Conservation (phyloP, 2,329 filamentous ascomycete species). For the Shiraia sp. region DNA sequence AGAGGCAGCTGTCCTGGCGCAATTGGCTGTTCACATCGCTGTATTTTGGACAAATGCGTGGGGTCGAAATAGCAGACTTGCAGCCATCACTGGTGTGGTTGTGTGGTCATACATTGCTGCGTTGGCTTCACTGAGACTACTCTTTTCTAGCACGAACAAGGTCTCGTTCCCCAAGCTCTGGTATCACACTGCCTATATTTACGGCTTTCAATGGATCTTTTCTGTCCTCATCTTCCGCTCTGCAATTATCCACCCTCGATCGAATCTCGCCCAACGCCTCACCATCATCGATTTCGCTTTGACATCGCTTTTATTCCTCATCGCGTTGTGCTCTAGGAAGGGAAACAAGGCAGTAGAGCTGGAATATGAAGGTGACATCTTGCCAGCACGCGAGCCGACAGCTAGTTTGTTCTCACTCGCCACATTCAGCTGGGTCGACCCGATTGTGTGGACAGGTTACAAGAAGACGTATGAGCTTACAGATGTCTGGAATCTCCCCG, state of each 20-base stretch:
- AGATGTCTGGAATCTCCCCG: slow-evolving; percentile 89
- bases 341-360: slow-evolving; percentile 88
- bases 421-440: slow-evolving; percentile 89
- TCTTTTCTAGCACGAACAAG: slow-evolving; percentile 63
- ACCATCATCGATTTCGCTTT: slow-evolving; percentile 75
- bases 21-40: slow-evolving; percentile 70
- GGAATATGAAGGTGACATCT: slow-evolving; percentile 85
- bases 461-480: slow-evolving; percentile 78
- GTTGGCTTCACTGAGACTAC: slow-evolving; percentile 72
- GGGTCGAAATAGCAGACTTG: slow-evolving; percentile 60
- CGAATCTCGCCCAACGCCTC: slow-evolving; percentile 64
- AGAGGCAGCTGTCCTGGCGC: slow-evolving; percentile 71
- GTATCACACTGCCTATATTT: slow-evolving; percentile 90
- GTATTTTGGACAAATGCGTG: slow-evolving; percentile 65
- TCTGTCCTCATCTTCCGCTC: slow-evolving; percentile 80
- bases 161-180: slow-evolving; percentile 75
- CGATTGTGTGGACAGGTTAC: slow-evolving; percentile 87
- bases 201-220: slow-evolving; percentile 80
- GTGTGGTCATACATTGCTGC: slow-evolving; percentile 81
- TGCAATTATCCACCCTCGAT: slow-evolving; percentile 75
- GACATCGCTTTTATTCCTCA: slow-evolving; percentile 71
- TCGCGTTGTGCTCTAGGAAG: slow-evolving; percentile 81
- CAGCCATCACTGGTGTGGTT: slow-evolving; percentile 68
- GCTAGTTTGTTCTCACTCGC: slow-evolving; percentile 87
- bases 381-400: slow-evolving; percentile 83